Evolutionary conservation across 208 protist genomes (phyloP), one percentile per base, ranked within the genome.

Genomic region (Angomonas ambiguus): DNA sequence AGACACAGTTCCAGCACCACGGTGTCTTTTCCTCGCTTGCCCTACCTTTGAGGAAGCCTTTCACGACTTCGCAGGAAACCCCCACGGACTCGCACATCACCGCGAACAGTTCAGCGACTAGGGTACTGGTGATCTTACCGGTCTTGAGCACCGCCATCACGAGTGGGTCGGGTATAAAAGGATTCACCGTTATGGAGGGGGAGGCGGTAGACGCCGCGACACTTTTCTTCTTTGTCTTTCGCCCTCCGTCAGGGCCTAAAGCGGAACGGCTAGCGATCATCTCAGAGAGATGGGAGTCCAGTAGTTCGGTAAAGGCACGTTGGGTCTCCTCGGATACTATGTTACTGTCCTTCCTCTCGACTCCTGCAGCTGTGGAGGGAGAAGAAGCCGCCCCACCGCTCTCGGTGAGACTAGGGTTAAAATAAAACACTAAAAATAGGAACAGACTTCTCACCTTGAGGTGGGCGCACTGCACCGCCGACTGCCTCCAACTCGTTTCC

Each of bases 1-100:
- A 27, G 35, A 95, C 83, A 10, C 79, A 55, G 51, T 95, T 95
- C 88, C 88, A 95, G 25, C 61, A 59, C 88, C 88, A 95, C 35
- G 78, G 69, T 20, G 86, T 51, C 32, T 67, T 13, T 66, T 92
- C 85, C 42, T 79, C 78, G 5, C 82, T 63, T 0, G 69, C 71
- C 22, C 70, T 57, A 8, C 85, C 82, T 33, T 89, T 84, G 1
- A 92, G 8, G 65, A 61, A 69, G 0, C 90, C 90, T 0, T 55
- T 62, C 30, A 95, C 85, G 10, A 91, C 83, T 1, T 78, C 76
- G 48, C 67, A 69, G 22, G 34, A 34, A 30, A 95, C 59, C 0
- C 77, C 73, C 5, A 80, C 74, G 27, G 49, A 32, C 22, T 61
- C 31, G 18, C 91, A 76, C 77, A 92, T 85, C 24, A 41, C 49